Percentiles rank a stretch among this genome's conserved stretches.
Evolutionary conservation across 805 yeast species (phyloP).

Genomic region (Nakazawaea wickerhamii): DNA sequence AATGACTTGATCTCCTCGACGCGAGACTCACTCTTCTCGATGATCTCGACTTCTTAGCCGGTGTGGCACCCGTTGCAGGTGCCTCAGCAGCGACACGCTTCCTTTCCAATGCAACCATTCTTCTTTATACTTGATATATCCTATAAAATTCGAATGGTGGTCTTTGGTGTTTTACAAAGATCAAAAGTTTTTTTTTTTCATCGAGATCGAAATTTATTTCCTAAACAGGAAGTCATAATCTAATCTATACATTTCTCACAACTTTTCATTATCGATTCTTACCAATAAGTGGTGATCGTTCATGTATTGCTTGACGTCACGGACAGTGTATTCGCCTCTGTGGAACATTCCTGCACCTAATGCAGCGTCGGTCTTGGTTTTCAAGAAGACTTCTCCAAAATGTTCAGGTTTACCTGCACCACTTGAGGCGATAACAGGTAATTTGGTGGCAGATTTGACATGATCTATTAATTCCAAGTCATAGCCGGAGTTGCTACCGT

Average conservation of each 20-base stretch:
- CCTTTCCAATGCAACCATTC: slow-evolving; percentile 13
- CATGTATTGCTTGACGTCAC: slow-evolving; percentile 71
- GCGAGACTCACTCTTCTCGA: slow-evolving; percentile 24
- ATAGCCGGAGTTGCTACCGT: slow-evolving; percentile 92
- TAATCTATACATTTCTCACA: not conserved
- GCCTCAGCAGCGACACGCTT: slow-evolving; percentile 9
- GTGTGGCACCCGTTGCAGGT: slow-evolving; percentile 1
- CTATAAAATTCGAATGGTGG: not conserved
- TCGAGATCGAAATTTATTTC: too few species aligned
- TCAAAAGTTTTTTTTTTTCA: too few species aligned
- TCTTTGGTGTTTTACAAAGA: too few species aligned
- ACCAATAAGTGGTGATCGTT: slow-evolving; percentile 59
- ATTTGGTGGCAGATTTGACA: slow-evolving; percentile 66
- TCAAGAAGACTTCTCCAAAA: slow-evolving; percentile 78
- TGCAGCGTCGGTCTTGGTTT: slow-evolving; percentile 91
- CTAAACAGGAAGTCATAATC: not conserved
- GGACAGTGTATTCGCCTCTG: slow-evolving; percentile 86
- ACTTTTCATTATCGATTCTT: slow-evolving; percentile 48
- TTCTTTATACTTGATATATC: not conserved
- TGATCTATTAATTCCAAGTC: slow-evolving; percentile 81
- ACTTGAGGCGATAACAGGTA: slow-evolving; percentile 96
- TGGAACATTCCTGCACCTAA: slow-evolving; percentile 99
- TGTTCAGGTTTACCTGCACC: slow-evolving; percentile 96
- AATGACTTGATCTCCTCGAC: slow-evolving; percentile 43
- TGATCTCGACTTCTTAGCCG: slow-evolving; percentile 11